Percentiles rank a stretch among this genome's conserved stretches.
phyloP scores from a whole-genome alignment of 108 stramenopile genomes.

The Cyclotella kingstonii region DNA sequence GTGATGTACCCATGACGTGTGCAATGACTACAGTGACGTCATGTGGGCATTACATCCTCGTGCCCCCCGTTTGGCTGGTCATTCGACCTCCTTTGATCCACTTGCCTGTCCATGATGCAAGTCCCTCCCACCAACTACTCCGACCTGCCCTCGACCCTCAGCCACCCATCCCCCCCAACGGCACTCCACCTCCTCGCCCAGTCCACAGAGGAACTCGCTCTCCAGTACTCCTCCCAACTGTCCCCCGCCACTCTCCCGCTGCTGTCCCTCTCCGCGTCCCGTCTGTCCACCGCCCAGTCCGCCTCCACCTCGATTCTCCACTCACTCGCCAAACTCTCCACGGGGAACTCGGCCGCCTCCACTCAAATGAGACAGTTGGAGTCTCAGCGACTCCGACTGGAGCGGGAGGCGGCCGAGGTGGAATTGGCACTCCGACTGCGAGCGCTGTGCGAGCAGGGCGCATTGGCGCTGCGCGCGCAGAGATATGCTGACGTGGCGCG shows the following conservation, averaged over 20 bases:
- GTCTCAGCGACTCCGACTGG: slow-evolving; percentile 60
- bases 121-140: too few relatives aligned
- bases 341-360: slow-evolving; percentile 77
- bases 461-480: too few relatives aligned
- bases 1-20: too few relatives aligned
- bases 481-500: neutral
- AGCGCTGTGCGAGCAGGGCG: neutral
- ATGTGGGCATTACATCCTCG: too few relatives aligned
- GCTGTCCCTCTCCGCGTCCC: slow-evolving; percentile 34
- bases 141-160: slow-evolving; percentile 4
- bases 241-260: slow-evolving; percentile 20
- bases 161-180: neutral
- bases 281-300: slow-evolving; percentile 50
- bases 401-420: slow-evolving; percentile 63
- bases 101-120: too few relatives aligned
- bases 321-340: slow-evolving; percentile 79
- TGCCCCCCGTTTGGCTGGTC: too few relatives aligned
- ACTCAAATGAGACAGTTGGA: slow-evolving; percentile 75
- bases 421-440: slow-evolving; percentile 62
- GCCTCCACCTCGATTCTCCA: slow-evolving; percentile 75
- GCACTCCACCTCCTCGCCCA: neutral
- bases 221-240: neutral
- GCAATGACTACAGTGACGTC: too few relatives aligned
- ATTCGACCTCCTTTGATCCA: too few relatives aligned
- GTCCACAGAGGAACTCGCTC: neutral